phyloP scores from a whole-genome alignment of 768 basidiomycete genomes.

The Cystobasidium tubakii region DNA sequence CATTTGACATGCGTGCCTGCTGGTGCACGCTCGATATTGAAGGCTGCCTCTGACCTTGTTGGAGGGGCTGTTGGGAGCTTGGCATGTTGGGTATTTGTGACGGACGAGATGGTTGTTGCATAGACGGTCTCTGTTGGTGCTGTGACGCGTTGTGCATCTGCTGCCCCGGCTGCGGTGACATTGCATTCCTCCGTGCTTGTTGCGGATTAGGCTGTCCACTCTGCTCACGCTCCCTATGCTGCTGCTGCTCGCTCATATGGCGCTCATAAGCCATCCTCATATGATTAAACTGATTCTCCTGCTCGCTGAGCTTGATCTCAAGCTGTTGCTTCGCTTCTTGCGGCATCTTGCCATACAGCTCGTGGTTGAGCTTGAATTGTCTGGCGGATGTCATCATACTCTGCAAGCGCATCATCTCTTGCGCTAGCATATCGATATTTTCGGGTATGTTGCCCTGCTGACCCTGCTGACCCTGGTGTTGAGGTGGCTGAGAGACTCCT shows the following conservation, averaged over 20 bases:
- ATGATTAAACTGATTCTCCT: constrained; percentile 22
- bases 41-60: background rate
- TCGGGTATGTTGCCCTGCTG: constrained; percentile 14
- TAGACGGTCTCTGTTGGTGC: constrained; percentile 10
- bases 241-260: constrained; percentile 1
- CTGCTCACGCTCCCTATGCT: background rate
- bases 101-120: background rate
- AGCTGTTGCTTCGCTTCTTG: background rate
- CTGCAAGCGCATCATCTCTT: constrained; percentile 28
- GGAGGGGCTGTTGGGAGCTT: background rate
- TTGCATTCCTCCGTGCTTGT: background rate
- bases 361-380: constrained; percentile 3
- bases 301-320: constrained; percentile 6
- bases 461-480: constrained; percentile 15
- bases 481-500: background rate
- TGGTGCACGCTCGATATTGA: background rate
- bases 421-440: constrained; percentile 24
- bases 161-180: constrained; percentile 1
- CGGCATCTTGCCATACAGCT: constrained; percentile 9
- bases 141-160: constrained; percentile 8
- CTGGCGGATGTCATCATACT: constrained; percentile 4
- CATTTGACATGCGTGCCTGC: background rate
- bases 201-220: background rate
- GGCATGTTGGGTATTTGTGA: background rate
- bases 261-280: constrained; percentile 11